phyloP scores from a whole-genome alignment of 179 eudicot species.

The Patellifolia procumbens region DNA sequence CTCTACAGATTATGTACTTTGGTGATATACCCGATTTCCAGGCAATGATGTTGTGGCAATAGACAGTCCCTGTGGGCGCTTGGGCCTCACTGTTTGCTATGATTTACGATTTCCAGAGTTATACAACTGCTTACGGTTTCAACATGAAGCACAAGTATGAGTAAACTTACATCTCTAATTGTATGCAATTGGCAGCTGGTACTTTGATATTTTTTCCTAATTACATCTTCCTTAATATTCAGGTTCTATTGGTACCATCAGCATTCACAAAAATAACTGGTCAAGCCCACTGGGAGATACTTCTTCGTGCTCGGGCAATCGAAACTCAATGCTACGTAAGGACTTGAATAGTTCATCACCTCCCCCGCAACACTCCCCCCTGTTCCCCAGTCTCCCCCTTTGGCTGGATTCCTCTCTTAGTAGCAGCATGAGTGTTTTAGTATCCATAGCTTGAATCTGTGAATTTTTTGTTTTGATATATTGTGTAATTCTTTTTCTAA shows the following conservation, averaged over 20 bases:
- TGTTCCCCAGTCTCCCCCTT: background rate
- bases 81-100: constrained; percentile 90
- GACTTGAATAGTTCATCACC: background rate
- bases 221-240: constrained; percentile 2
- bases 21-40: constrained; percentile 31
- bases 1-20: constrained; percentile 11
- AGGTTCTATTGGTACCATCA: constrained; percentile 88
- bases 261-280: constrained; percentile 92
- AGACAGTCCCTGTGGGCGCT: constrained; percentile 81
- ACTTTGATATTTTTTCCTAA: background rate
- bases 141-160: constrained; percentile 64
- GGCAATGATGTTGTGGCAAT: constrained; percentile 70
- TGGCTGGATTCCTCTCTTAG: background rate
- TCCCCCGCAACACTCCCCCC: background rate
- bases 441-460: background rate
- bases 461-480: background rate
- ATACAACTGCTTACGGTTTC: constrained; percentile 75
- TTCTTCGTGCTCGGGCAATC: constrained; percentile 94
- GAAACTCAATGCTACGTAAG: constrained; percentile 96
- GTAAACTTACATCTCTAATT: constrained; percentile 7
- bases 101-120: constrained; percentile 92
- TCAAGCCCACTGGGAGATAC: constrained; percentile 78
- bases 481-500: background rate
- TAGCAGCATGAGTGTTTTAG: background rate
- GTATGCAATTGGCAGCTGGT: background rate